Percentiles rank a stretch among this genome's conserved stretches.
Evolutionary conservation across 2,329 filamentous ascomycete species (phyloP).

Genomic region (Helicocarpus griseus): DNA sequence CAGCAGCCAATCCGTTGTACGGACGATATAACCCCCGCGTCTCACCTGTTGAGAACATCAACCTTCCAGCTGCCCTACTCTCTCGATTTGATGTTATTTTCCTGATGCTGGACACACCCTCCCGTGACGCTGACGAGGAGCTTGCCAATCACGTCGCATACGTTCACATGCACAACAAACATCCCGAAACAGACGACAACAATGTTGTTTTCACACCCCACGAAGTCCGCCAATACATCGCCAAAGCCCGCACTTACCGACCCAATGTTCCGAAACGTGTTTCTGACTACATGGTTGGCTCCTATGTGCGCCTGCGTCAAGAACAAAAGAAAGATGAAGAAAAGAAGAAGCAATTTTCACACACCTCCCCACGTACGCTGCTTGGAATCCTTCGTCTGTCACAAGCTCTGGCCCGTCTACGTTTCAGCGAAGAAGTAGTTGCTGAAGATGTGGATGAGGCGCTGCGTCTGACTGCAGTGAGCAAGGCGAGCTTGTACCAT

Average conservation of each 20-base stretch:
- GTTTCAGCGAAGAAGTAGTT: constrained; percentile 75
- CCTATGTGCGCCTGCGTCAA: constrained; percentile 89
- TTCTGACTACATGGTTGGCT: constrained; percentile 93
- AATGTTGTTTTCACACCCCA: constrained; percentile 79
- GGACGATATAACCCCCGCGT: constrained; percentile 96
- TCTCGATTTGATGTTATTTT: constrained; percentile 97
- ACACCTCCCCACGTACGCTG: constrained; percentile 88
- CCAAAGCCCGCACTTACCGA: constrained; percentile 79
- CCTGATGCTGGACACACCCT: constrained; percentile 88
- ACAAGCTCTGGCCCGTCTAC: constrained; percentile 83
- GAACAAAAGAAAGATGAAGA: constrained; percentile 86
- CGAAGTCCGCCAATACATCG: constrained; percentile 93
- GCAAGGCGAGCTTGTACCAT: constrained; percentile 78
- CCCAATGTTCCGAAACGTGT: constrained; percentile 76
- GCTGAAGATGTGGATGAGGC: constrained; percentile 95
- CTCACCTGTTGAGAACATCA: constrained; percentile 97
- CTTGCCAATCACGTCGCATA: constrained; percentile 91
- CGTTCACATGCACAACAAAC: constrained; percentile 93
- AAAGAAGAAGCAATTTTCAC: constrained; percentile 82
- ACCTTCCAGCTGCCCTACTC: constrained; percentile 89
- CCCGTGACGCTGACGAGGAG: constrained; percentile 81
- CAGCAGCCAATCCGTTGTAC: constrained; percentile 93
- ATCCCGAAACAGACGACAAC: constrained; percentile 63
- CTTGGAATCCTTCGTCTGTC: constrained; percentile 87
- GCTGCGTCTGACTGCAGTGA: constrained; percentile 79